Conservation (phyloP, 768 basidiomycete species). For the Paxillus involutus region DNA sequence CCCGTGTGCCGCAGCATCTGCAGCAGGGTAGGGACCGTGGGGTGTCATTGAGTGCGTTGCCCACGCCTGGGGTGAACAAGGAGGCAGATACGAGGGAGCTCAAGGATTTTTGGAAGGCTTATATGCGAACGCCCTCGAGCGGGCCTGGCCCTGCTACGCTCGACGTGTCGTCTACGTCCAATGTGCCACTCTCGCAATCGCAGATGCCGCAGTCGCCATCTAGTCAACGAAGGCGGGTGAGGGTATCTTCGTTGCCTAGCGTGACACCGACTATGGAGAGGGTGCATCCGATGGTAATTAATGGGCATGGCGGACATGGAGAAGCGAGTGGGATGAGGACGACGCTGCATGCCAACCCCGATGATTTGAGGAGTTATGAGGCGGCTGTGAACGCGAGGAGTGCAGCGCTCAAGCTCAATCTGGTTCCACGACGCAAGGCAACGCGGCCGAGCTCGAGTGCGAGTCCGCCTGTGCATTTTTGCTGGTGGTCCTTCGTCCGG, state of each 20-base stretch:
- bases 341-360: slow-evolving; percentile 46
- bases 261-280: slow-evolving; percentile 56
- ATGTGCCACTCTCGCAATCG: slow-evolving; percentile 6
- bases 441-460: slow-evolving; percentile 15
- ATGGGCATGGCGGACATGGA: slow-evolving; percentile 15
- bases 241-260: slow-evolving; percentile 70
- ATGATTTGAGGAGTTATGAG: slow-evolving; percentile 72
- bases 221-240: slow-evolving; percentile 40
- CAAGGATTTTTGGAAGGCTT: slow-evolving; percentile 73
- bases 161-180: slow-evolving; percentile 5
- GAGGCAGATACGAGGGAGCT: slow-evolving; percentile 49
- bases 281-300: slow-evolving; percentile 14
- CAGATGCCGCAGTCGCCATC: slow-evolving; percentile 29
- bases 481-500: not conserved
- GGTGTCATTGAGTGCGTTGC: slow-evolving; percentile 27
- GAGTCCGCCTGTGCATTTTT: slow-evolving; percentile 18
- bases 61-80: slow-evolving; percentile 32
- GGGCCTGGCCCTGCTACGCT: slow-evolving; percentile 25
- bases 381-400: slow-evolving; percentile 73
- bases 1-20: slow-evolving; percentile 23
- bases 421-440: slow-evolving; percentile 44
- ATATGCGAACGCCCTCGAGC: slow-evolving; percentile 64
- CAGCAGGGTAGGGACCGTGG: slow-evolving; percentile 19
- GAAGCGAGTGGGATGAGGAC: slow-evolving; percentile 35
- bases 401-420: slow-evolving; percentile 56